Percentiles rank a stretch among this genome's conserved stretches.
phyloP scores from a whole-genome alignment of 1,139 yeast species.

The Sugiyamaella novakii region DNA sequence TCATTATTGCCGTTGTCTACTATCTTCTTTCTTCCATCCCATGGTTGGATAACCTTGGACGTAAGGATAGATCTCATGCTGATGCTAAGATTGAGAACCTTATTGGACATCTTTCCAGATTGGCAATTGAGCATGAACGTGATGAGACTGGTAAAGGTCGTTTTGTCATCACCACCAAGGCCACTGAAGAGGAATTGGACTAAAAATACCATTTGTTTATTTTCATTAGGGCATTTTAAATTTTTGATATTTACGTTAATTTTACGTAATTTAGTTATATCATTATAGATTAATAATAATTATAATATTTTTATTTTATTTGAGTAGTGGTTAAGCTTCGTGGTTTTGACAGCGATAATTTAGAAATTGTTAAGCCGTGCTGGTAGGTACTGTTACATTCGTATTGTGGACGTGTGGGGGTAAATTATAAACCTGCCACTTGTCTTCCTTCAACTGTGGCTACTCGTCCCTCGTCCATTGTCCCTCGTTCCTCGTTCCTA shows the following conservation, averaged over 20 bases:
- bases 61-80: slow-evolving; percentile 38
- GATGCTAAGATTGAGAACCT: slow-evolving; percentile 43
- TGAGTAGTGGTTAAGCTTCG: no score
- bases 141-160: slow-evolving; percentile 39
- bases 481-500: no score
- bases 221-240: slow-evolving; percentile 13
- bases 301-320: no score
- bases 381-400: no score
- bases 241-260: slow-evolving; percentile 17
- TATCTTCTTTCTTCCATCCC: slow-evolving; percentile 58
- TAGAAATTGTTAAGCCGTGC: no score
- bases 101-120: slow-evolving; percentile 42
- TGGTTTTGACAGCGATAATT: no score
- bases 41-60: slow-evolving; percentile 41
- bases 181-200: slow-evolving; percentile 44
- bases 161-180: slow-evolving; percentile 41
- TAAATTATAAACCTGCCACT: no score
- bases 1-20: slow-evolving; percentile 96
- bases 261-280: slow-evolving; percentile 10
- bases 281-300: slow-evolving; percentile 16
- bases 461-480: no score
- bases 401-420: no score
- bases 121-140: slow-evolving; percentile 44
- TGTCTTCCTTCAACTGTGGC: no score
- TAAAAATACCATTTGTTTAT: slow-evolving; percentile 20